Conservation (phyloP, 1,139 yeast species). For the Tardiomyces digboiensis region DNA sequence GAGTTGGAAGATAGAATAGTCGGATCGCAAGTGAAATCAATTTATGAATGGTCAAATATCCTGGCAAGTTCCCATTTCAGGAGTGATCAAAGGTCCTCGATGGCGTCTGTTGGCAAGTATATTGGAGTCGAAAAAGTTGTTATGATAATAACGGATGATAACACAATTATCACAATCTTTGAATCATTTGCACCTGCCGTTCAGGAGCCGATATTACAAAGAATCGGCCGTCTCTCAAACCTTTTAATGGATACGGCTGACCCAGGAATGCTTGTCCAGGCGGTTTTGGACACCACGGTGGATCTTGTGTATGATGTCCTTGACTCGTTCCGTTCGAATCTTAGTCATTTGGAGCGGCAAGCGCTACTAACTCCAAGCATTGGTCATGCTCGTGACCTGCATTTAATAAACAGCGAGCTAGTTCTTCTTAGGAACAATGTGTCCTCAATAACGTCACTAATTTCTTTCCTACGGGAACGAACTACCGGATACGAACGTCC, state of each 20-base stretch:
- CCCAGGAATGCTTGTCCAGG: constrained; percentile 40
- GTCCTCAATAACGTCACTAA: constrained; percentile 35
- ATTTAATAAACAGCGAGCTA: constrained; percentile 42
- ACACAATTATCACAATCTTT: constrained; percentile 42
- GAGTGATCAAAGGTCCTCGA: not conserved
- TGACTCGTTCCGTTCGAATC: constrained; percentile 41
- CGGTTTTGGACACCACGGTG: constrained; percentile 43
- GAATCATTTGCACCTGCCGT: constrained; percentile 43
- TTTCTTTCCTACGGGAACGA: constrained; percentile 35
- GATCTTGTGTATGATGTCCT: constrained; percentile 53
- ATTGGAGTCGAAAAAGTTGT: constrained; percentile 50
- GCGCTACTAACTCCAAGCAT: constrained; percentile 40
- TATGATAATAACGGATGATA: constrained; percentile 34
- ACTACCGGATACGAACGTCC: no score
- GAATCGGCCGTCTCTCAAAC: constrained; percentile 36
- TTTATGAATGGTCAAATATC: not conserved
- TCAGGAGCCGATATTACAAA: constrained; percentile 38
- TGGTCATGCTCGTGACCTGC: constrained; percentile 40
- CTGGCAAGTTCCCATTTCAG: not conserved
- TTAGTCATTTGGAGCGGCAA: constrained; percentile 40
- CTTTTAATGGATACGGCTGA: constrained; percentile 40
- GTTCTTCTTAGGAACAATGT: constrained; percentile 36
- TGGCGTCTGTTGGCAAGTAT: constrained; percentile 13
- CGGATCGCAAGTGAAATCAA: constrained; percentile 2
- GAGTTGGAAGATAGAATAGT: not conserved